phyloP scores from a whole-genome alignment of 805 yeast genomes.

The Starmerella sirachaensis region DNA sequence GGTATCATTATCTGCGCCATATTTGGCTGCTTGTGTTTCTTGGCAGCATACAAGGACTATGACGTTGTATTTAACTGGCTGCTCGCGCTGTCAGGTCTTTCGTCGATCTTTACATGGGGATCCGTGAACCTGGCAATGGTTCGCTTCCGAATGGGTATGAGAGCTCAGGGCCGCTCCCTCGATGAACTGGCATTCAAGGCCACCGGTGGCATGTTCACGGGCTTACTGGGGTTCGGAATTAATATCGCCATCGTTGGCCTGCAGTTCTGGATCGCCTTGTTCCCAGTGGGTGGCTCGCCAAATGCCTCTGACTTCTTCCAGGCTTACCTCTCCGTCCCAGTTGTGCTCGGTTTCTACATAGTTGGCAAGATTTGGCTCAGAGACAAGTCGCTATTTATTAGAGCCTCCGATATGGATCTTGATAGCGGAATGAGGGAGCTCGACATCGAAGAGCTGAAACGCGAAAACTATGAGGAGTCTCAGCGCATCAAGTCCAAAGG shows the following conservation, averaged over 20 bases:
- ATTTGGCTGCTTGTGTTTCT: slow-evolving; percentile 48
- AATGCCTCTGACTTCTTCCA: slow-evolving; percentile 38
- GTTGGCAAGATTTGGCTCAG: slow-evolving; percentile 40
- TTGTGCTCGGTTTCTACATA: slow-evolving; percentile 35
- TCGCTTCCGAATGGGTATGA: slow-evolving; percentile 53
- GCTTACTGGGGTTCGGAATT: slow-evolving; percentile 47
- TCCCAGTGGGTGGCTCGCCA: slow-evolving; percentile 42
- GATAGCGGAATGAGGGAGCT: slow-evolving; percentile 51
- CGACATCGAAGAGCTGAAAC: slow-evolving; percentile 26
- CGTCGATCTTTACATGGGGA: slow-evolving; percentile 73
- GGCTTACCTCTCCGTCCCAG: slow-evolving; percentile 40
- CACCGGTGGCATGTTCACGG: slow-evolving; percentile 57
- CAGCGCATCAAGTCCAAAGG: slow-evolving; percentile 2
- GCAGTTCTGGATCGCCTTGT: slow-evolving; percentile 74
- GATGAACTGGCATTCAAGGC: slow-evolving; percentile 58
- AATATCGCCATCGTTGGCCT: slow-evolving; percentile 53
- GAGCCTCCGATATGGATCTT: slow-evolving; percentile 43
- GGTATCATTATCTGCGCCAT: slow-evolving; percentile 40
- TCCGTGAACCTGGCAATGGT: slow-evolving; percentile 57
- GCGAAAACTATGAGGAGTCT: slow-evolving; percentile 4
- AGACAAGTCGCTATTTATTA: slow-evolving; percentile 31
- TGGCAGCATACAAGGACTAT: slow-evolving; percentile 48
- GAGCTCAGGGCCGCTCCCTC: slow-evolving; percentile 52
- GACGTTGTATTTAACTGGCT: slow-evolving; percentile 54
- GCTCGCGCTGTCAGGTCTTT: slow-evolving; percentile 63